A percentile compares a stretch with the other conserved stretches of the same genome.
Evolutionary conservation across 352 stramenopile genomes (phyloP).

Genomic region (Peronosclerospora sorghi): DNA sequence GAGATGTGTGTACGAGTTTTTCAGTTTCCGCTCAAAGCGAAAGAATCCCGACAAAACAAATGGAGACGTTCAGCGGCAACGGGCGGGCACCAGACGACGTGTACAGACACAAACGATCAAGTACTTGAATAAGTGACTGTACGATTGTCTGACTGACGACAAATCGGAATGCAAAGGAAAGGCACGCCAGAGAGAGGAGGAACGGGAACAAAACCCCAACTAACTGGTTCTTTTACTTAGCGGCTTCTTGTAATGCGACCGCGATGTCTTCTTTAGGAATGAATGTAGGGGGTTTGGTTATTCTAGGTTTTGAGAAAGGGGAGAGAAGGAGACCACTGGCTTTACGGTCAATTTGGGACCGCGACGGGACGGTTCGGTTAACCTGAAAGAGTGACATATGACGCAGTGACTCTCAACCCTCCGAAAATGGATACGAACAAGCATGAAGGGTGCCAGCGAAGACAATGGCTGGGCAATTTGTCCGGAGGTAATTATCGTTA

Average conservation of each 20-base stretch:
- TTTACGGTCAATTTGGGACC: constrained; percentile 18
- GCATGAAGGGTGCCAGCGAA: background rate
- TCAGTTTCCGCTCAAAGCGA: constrained; percentile 1
- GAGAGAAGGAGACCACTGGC: constrained; percentile 12
- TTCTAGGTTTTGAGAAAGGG: background rate
- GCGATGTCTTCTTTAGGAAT: constrained; percentile 16
- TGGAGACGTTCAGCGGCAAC: constrained; percentile 1
- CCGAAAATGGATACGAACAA: background rate
- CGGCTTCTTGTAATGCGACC: background rate
- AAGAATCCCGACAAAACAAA: constrained; percentile 3
- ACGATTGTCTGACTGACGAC: background rate
- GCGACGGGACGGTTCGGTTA: constrained; percentile 14
- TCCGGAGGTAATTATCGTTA: constrained; percentile 19
- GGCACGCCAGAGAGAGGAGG: constrained; percentile 1
- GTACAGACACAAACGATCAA: constrained; percentile 5
- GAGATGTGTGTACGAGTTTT: background rate
- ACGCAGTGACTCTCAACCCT: constrained; percentile 7
- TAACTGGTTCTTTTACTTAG: constrained; percentile 9
- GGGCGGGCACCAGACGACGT: constrained; percentile 6
- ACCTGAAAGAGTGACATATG: constrained; percentile 4
- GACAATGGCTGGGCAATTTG: background rate
- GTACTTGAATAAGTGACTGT: constrained; percentile 1
- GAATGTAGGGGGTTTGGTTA: constrained; percentile 8
- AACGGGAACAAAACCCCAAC: background rate
- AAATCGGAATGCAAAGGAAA: constrained; percentile 22